Conservation (phyloP, 805 yeast genomes). For the Zygoascus bituminiphila region DNA sequence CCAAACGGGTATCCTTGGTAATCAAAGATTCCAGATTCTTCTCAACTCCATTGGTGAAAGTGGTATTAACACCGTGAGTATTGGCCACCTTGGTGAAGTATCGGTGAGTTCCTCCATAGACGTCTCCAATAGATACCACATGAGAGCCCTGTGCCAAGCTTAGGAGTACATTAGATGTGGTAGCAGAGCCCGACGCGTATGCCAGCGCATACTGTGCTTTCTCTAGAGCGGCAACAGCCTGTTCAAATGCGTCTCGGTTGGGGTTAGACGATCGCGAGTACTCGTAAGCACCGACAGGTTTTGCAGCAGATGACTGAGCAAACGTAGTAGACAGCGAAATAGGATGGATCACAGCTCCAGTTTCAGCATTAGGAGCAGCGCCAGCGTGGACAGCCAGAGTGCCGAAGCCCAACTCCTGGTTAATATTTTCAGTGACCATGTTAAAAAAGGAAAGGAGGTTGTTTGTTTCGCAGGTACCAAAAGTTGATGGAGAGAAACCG, state of each 20-base stretch:
- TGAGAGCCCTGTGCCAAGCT: slow-evolving; percentile 64
- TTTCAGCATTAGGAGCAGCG: slow-evolving; percentile 55
- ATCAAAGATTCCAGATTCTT: slow-evolving; percentile 49
- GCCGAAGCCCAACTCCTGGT: slow-evolving; percentile 39
- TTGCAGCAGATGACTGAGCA: slow-evolving; percentile 69
- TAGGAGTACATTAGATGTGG: slow-evolving; percentile 71
- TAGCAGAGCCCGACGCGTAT: slow-evolving; percentile 78
- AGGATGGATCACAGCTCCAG: slow-evolving; percentile 85
- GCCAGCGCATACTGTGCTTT: slow-evolving; percentile 61
- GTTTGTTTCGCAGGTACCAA: too few species aligned
- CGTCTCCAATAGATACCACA: slow-evolving; percentile 74
- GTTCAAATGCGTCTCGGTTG: slow-evolving; percentile 74
- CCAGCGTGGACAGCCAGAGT: slow-evolving; percentile 85
- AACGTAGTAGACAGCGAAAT: slow-evolving; percentile 78
- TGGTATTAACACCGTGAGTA: slow-evolving; percentile 64
- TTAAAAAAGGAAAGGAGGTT: too few species aligned
- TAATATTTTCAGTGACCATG: slow-evolving; percentile 1
- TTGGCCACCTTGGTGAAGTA: slow-evolving; percentile 80
- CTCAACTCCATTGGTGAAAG: slow-evolving; percentile 59
- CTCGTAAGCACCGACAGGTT: slow-evolving; percentile 72
- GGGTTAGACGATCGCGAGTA: slow-evolving; percentile 84
- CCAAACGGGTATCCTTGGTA: slow-evolving; percentile 57
- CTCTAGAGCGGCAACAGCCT: slow-evolving; percentile 71
- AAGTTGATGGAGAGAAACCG: too few species aligned
- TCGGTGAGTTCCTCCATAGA: slow-evolving; percentile 87